A percentile compares a stretch with the other conserved stretches of the same genome.
Evolutionary conservation across 257 asterid genomes (phyloP).

Genomic region (Nicotiana sylvestris): DNA sequence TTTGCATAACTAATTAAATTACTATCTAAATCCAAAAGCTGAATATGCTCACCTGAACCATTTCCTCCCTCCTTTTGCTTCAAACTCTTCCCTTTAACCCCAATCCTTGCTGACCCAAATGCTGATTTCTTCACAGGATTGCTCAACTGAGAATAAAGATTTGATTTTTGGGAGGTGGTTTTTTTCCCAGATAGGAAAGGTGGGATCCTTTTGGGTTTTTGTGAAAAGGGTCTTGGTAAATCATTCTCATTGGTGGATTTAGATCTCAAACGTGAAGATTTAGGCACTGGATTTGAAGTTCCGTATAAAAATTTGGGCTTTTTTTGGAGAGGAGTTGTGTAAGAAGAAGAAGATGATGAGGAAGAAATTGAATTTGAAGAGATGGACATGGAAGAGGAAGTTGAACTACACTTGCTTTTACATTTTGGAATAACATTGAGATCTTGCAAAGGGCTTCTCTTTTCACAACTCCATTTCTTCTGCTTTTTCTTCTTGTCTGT

Average conservation of each 20-base stretch:
- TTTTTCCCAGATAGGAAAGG: constrained; percentile 19
- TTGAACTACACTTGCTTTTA: constrained; percentile 11
- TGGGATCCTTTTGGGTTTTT: constrained; percentile 27
- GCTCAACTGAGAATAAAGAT: constrained; percentile 17
- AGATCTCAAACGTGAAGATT: constrained; percentile 28
- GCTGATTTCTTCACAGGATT: constrained; percentile 19
- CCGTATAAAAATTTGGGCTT: constrained; percentile 19
- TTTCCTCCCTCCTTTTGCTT: constrained; percentile 17
- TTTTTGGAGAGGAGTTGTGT: constrained; percentile 19
- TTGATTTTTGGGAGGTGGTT: constrained; percentile 31
- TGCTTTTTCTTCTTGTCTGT: neutral
- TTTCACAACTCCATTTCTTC: constrained; percentile 10
- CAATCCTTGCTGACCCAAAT: constrained; percentile 21
- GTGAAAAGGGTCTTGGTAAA: constrained; percentile 26
- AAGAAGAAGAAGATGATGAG: constrained; percentile 27
- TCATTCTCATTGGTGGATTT: constrained; percentile 31
- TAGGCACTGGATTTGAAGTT: constrained; percentile 22
- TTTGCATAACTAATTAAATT: constrained; percentile 20
- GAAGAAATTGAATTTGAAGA: constrained; percentile 20
- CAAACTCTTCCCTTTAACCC: constrained; percentile 12
- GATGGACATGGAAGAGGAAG: constrained; percentile 24
- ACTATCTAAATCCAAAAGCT: constrained; percentile 16
- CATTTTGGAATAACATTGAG: constrained; percentile 33
- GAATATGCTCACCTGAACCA: constrained; percentile 34
- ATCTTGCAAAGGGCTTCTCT: constrained; percentile 39